Conservation (phyloP, 108 stramenopile genomes). For the Schizochytrium sp. region DNA sequence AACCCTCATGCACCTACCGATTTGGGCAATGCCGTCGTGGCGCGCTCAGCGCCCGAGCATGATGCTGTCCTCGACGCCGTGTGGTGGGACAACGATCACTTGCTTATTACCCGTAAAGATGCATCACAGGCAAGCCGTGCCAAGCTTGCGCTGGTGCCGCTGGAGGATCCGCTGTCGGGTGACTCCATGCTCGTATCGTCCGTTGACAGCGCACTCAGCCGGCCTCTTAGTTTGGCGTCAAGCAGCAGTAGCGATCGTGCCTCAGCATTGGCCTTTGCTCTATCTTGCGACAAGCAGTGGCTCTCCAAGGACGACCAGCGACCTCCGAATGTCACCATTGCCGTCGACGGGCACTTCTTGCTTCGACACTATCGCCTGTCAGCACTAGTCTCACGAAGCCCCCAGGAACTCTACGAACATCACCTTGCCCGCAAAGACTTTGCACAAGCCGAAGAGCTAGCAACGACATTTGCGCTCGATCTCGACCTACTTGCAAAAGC, state of each 20-base stretch:
- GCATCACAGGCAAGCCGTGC: background rate
- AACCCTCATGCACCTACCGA: background rate
- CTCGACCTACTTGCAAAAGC: background rate
- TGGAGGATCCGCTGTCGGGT: background rate
- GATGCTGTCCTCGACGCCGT: background rate
- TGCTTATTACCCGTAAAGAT: background rate
- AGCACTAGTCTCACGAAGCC: background rate
- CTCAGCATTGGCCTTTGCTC: background rate
- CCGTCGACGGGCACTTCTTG: background rate
- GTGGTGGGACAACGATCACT: background rate
- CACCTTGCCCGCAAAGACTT: background rate
- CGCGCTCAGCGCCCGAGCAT: background rate
- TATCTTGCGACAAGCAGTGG: background rate
- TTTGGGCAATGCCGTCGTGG: background rate
- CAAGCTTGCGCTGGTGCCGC: background rate
- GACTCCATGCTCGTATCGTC: background rate
- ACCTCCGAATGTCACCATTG: background rate
- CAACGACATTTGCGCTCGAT: background rate
- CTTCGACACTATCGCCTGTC: background rate
- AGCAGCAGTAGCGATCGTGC: background rate
- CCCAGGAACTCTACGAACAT: background rate
- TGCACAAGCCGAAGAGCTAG: background rate
- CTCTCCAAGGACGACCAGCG: background rate
- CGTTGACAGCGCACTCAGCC: background rate
- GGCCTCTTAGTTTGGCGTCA: background rate